Evolutionary conservation across 1,284 basidiomycete genomes (phyloP), one percentile per base, ranked within the genome.

Genomic region (Irpex lacteus): DNA sequence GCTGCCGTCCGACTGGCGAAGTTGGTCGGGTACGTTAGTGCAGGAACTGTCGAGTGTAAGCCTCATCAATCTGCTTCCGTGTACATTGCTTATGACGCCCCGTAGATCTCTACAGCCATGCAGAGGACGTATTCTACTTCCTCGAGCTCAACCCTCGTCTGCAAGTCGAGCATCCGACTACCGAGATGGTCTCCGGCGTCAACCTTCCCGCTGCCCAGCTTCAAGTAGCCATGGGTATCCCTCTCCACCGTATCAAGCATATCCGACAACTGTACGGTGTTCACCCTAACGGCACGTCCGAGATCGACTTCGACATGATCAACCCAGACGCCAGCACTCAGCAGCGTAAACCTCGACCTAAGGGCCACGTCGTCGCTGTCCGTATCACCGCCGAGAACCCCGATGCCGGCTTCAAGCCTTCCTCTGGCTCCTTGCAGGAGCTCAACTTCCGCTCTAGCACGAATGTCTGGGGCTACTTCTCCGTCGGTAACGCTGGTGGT

Each of bases 401-500:
- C 21, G 98, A 99, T 74, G 97, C 97, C 15, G 98, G 98, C n/a
- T 99, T 99, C 87, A 99, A 99, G 80, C 98, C 98, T 2, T 98
- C 97, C 6, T 97, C 95, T 13, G 98, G 98, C 72, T 91, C 93
- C 53, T 83, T 99, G 11, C 96, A 98, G 76, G 98, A 99, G 77
- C 92, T 99, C 73, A 99, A 99, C 80, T 99, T 99, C 91, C 92
- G 98, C 62, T 98, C 96, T 44, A 98, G 93, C 78, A 98, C 96
- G 50, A 98, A 98, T 70, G 96, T 98, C 63, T 99, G 98, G 98
- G 98, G 98, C 71, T 97, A 99, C 84, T 99, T 99, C 85, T 98
- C 97, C 21, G 98, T 99, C 72, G 90, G 89, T 62, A 91, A 91
- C 47, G 91, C 96, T 34, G 98, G 98, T 78, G 98, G 96, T 77